Evolutionary conservation across 371 early-diverging fungal species (phyloP).

Genomic region (Mucor plumbeus): DNA sequence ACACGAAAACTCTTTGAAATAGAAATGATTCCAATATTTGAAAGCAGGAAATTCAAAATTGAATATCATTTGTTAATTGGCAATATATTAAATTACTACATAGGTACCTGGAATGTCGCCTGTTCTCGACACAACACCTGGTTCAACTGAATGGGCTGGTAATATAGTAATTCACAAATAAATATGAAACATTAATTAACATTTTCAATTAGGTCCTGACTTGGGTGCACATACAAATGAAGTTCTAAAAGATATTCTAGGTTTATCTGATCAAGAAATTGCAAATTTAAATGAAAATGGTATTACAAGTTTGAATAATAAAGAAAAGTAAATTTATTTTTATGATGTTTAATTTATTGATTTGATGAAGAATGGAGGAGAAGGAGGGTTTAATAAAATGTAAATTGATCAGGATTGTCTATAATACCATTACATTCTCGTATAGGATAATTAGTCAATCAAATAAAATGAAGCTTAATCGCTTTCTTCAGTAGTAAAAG

Average conservation of each 20-base stretch:
- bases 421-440: neutral
- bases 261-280: conserved; percentile 33
- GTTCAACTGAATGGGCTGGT: conserved; percentile 59
- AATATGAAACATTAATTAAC: neutral
- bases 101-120: conserved; percentile 58
- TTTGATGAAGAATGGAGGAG: neutral
- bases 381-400: neutral
- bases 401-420: neutral
- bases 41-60: too few species aligned
- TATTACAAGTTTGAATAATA: conserved; percentile 20
- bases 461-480: neutral
- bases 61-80: too few species aligned
- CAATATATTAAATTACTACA: neutral
- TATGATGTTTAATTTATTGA: neutral
- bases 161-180: neutral
- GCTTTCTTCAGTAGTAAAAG: neutral
- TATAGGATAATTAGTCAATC: neutral
- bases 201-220: conserved; percentile 42
- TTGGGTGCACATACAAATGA: conserved; percentile 56
- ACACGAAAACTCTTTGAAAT: too few species aligned
- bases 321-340: neutral
- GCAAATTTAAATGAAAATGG: conserved; percentile 32
- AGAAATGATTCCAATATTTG: too few species aligned
- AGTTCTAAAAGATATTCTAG: conserved; percentile 39
- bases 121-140: conserved; percentile 51